Base-by-base conservation (phyloP, 2,329 filamentous ascomycete genomes). In the Macroventuria anomochaeta region DNA sequence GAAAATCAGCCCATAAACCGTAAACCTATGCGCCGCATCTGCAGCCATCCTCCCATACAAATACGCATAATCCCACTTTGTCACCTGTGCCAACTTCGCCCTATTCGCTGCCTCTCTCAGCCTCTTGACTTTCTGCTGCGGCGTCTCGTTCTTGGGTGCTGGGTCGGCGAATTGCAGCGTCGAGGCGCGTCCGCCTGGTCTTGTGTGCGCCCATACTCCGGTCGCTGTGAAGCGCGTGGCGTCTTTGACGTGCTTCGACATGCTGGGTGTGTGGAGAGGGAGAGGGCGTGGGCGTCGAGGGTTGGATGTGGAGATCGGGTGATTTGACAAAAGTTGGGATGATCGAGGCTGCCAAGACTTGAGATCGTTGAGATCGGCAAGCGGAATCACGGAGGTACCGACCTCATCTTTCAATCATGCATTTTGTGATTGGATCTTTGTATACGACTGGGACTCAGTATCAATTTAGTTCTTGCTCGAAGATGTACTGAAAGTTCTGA, bases 191-290 rank as follows among this genome's bases (percentile, higher is more conserved):
- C 76, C 73, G 49, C 72, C 74, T 34, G 81, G 75, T 72, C 89
- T 89, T 62, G 85, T 85, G 61, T 83, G 82, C 65, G 88, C 89
- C 76, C 91, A 89, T 29, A 86, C 86, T 56, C 82, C 85, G 15
- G 85, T 88, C 21, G 86, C 79, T 13, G 87, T 90, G 76, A 90
- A 95, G 71, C 89, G 87, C 67, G 90, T 95, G 63, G 90, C 90
- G 74, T 93, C 90, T 66, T 85, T 85, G 72, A 89, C 87, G 77
- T 85, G 90, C 71, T 88, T 87, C 56, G 88, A 82, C 78, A 80
- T 80, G 37, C 20, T 73, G 53, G 33, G 20, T 31, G 17, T 53
- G 49, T 20, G 48, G 33, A 23, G 34, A 31, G 18, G 42, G 52
- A 37, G 43, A 36, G 32, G 54, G 53, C 61, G 46, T 49, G 43